Base-by-base conservation (phyloP, 306 rosid genomes). In the Lathyrus sativus region DNA sequence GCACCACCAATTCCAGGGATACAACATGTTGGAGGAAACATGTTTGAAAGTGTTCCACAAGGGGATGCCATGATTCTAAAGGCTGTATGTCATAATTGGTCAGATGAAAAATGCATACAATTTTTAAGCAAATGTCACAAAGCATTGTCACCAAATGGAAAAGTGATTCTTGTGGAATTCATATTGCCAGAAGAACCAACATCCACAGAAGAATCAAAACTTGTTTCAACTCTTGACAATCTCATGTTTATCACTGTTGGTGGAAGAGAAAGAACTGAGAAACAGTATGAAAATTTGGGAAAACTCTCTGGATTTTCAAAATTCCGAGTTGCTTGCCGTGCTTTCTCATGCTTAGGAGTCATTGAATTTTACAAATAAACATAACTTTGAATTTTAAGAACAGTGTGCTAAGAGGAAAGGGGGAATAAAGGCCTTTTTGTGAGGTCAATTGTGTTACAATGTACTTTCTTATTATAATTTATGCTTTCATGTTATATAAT, bases 191-290 rank as follows among this genome's bases (percentile, higher is more conserved):
- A 80, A 64, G 61, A 51, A 24, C 73, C 70, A 67, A 71, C 72
- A 9, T 3, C 46, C 19, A 62, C 48, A 2, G 51, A 60, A 43
- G 75, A n/a, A 37, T 72, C 78, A 0, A 55, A 76, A 29, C 18
- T 66, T 51, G 60, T 80, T 45, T 75, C 68, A 0, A 45, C 14
- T 38, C 10, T 71, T 4, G 84, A 80, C 63, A 71, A 72, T 24
- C 18, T 62, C 22, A 80, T 76, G 84, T 67, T 71, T 9, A 66
- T 80, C 35, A 71, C 67, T 0, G 75, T n/a, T n/a, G 84, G 84
- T 43, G 84, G 84, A 56, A 76, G 63, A 29, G 78, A 80, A 61
- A 80, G 84, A 54, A 76, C 78, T 7, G 39, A 53, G 24, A 76
- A 80, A 45, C 60, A 76, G 14, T 76, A 6, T 17, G 46, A 71